A percentile compares a stretch with the other conserved stretches of the same genome.
Evolutionary conservation across 2,329 filamentous ascomycete genomes (phyloP).

Genomic region (Cladobotryum mycophilum): DNA sequence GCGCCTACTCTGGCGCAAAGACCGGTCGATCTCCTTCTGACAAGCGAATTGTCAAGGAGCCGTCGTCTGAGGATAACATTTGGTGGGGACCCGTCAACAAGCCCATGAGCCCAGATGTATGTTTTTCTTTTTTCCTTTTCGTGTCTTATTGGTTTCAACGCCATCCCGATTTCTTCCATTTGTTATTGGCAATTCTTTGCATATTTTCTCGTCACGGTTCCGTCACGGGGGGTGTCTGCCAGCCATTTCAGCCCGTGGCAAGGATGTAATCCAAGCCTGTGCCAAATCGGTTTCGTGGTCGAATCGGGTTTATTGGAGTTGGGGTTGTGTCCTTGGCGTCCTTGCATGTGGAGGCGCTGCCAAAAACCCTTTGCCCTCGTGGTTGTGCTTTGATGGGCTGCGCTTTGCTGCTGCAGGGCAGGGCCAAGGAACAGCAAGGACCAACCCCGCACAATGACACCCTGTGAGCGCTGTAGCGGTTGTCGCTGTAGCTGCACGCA

Average conservation of each 20-base stretch:
- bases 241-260: background rate
- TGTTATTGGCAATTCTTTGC: background rate
- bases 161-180: background rate
- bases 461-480: no score
- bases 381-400: no score
- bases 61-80: conserved; percentile 79
- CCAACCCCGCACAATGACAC: no score
- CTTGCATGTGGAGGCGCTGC: background rate
- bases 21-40: conserved; percentile 94
- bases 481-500: no score
- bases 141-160: background rate
- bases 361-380: no score
- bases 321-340: background rate
- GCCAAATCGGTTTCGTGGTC: background rate
- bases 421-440: no score
- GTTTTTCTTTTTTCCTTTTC: conserved; percentile 7
- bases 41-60: conserved; percentile 95
- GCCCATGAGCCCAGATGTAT: conserved; percentile 94
- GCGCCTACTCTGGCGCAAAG: conserved; percentile 96
- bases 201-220: background rate
- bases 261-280: background rate
- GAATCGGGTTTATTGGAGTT: background rate
- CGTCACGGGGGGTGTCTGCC: background rate
- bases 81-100: conserved; percentile 99
- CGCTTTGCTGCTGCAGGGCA: no score